Evolutionary conservation across 2,329 filamentous ascomycete species (phyloP), one percentile per base, ranked within the genome.

Genomic region (Conoideocrella luteorostrata): DNA sequence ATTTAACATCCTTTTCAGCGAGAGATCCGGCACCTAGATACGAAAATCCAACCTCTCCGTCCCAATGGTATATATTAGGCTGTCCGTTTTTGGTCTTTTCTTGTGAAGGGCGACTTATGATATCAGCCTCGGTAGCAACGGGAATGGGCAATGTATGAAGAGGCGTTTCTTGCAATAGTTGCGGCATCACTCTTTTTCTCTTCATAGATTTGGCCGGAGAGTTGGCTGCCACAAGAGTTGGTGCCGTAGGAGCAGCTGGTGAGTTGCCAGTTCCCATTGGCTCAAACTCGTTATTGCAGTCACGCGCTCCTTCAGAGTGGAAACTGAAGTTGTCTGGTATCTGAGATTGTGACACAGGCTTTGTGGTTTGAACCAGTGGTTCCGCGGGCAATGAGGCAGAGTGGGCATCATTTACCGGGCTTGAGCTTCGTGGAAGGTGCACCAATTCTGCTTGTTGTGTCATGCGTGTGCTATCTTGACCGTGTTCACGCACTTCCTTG

Each of bases 1-100:
- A 57, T 38, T 46, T 53, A 21, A 65, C 51, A 15, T 45, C 41
- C 2, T 43, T 39, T 5, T 42, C 39, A n/a, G 45, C n/a, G 13
- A 70, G 47, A 4, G 47, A 56, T 5, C 59, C 60, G 5, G 50
- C 42, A 3, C 69, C 68, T 2, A 70, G 50, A 39, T 70, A 71
- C 4, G 63, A 59, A 24, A 48, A 51, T 3, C 39, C 10, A 3
- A 47, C 18, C 12, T 50, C 50, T 17, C 42, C 35, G 26, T 61
- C 54, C 56, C 55, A 58, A 4, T 13, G 38, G 15, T 26, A 23
- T 30, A 20, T 18, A 18, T 38, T 18, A 15, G 29, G 33, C 20
- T 15, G 9, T 13, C n/a, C 21, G 7, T 6, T 18, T 18, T 3
- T 24, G 2, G 20, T 6, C 7, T 21, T n/a, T 13, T 22, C 26